These are phyloP conservation scores for Blastobotrys ciferrii DNA, from an alignment of 1,139 yeast species.

Conservation along the genomic window DNA sequence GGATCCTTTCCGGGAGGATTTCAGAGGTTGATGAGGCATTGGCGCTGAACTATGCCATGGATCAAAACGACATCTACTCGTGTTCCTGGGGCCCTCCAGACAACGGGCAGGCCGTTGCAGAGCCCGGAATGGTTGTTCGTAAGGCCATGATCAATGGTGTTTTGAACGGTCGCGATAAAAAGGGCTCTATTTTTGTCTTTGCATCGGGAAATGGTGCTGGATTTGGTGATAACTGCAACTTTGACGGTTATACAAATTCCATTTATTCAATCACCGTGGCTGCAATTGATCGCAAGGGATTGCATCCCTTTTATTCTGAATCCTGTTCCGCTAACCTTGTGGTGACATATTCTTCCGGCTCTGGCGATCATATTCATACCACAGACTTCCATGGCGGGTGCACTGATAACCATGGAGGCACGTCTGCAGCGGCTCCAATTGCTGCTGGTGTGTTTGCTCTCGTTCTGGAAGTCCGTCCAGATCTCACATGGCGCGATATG, in stretches of 20 bases:
- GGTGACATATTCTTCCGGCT: conserved; percentile 92
- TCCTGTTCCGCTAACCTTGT: conserved; percentile 94
- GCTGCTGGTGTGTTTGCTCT: conserved; percentile 93
- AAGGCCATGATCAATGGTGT: conserved; percentile 82
- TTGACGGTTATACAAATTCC: conserved; percentile 96
- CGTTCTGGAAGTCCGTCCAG: conserved; percentile 77
- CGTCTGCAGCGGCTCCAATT: conserved; percentile 98
- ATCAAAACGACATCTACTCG: conserved; percentile 82
- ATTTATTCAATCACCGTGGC: conserved; percentile 94
- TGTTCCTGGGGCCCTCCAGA: conserved; percentile 99
- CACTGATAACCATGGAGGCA: conserved; percentile 82
- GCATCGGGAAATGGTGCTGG: conserved; percentile 95
- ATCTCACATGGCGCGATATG: conserved; percentile 92
- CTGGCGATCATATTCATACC: conserved; percentile 86
- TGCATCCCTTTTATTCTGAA: conserved; percentile 87
- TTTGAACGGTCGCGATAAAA: conserved; percentile 75
- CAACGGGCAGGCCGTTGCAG: conserved; percentile 82
- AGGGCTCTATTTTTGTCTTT: conserved; percentile 89
- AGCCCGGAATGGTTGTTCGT: conserved; percentile 73
- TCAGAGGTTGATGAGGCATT: conserved; percentile 89
- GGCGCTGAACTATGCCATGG: conserved; percentile 75
- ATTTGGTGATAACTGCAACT: conserved; percentile 86
- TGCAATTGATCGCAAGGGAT: conserved; percentile 82
- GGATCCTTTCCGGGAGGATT: conserved; percentile 79
- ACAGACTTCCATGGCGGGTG: conserved; percentile 78